These are phyloP conservation scores for Leonotis leonurus DNA, from an alignment of 257 asterid species.

Conservation along the genomic window DNA sequence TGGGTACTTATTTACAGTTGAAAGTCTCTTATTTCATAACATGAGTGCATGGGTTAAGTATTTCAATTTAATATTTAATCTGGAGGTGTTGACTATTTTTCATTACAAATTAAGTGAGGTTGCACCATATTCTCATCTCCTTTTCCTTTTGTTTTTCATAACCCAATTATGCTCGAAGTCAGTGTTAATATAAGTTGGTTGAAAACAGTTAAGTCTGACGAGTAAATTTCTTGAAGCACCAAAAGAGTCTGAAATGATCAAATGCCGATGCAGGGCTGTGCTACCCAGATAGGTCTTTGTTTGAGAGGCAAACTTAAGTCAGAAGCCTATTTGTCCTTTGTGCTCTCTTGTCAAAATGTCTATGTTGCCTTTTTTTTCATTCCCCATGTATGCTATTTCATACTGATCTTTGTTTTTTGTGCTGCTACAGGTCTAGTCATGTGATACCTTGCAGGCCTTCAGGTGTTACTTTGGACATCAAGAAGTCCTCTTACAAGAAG, in stretches of 20 bases:
- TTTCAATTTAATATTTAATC: not conserved
- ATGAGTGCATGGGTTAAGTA: slow-evolving; percentile 8
- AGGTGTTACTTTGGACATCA: slow-evolving; percentile 70
- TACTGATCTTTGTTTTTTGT: slow-evolving; percentile 14
- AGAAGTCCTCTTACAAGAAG: slow-evolving; percentile 92
- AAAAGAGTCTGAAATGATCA: not conserved
- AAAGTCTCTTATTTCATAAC: not conserved
- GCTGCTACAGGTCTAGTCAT: slow-evolving; percentile 72
- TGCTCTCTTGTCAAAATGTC: not conserved
- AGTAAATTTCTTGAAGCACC: not conserved
- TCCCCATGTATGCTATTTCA: slow-evolving; percentile 8
- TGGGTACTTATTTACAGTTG: not conserved
- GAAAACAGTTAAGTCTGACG: not conserved
- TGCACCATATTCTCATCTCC: not conserved
- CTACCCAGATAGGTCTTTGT: not conserved
- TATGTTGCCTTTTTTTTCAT: slow-evolving; percentile 13
- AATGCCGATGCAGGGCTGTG: not conserved
- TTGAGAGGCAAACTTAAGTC: not conserved
- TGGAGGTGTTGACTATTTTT: not conserved
- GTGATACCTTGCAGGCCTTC: slow-evolving; percentile 87
- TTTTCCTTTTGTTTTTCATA: not conserved
- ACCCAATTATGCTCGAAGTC: not conserved
- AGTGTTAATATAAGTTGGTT: not conserved
- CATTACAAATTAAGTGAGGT: not conserved
- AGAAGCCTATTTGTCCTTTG: not conserved